These are phyloP conservation scores for Sporobolus alterniflorus DNA, from an alignment of 202 grass and related monocot genomes.

Conservation along the genomic window DNA sequence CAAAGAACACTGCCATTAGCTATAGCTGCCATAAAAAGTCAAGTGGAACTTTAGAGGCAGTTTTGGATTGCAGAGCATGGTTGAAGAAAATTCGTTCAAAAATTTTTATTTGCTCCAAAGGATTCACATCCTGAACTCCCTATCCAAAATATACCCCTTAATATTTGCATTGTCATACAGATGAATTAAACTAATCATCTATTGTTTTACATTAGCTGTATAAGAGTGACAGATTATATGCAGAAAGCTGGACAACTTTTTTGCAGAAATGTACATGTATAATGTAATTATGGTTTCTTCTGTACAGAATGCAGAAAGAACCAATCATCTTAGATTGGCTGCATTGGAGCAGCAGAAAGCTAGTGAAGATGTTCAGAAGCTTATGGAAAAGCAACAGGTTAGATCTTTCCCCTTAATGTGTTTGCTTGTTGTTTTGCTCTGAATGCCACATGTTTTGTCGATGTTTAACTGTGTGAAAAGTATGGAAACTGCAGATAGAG, in stretches of 20 bases:
- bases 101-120: not conserved
- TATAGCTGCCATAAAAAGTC: not conserved
- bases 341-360: constrained; percentile 70
- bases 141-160: not conserved
- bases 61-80: not conserved
- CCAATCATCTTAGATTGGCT: constrained; percentile 65
- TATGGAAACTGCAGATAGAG: too few relatives aligned
- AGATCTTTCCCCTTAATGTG: not conserved
- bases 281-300: constrained; percentile 17
- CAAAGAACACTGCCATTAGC: not conserved
- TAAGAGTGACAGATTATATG: not conserved
- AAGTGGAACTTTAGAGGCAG: not conserved
- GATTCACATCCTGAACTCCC: not conserved
- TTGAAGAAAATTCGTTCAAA: not conserved
- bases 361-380: constrained; percentile 65
- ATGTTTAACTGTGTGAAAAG: not conserved
- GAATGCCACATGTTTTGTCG: not conserved
- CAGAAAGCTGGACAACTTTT: not conserved
- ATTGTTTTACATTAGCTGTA: not conserved
- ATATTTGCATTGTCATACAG: not conserved
- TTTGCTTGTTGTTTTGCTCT: constrained; percentile 11
- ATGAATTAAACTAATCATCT: constrained; percentile 4
- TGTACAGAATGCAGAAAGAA: constrained; percentile 62
- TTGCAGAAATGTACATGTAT: not conserved
- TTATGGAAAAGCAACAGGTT: constrained; percentile 74